A percentile compares a stretch with the other conserved stretches of the same genome.
Conservation (phyloP, 2,329 filamentous ascomycete genomes). For the Pseudogymnoascus sp. region DNA sequence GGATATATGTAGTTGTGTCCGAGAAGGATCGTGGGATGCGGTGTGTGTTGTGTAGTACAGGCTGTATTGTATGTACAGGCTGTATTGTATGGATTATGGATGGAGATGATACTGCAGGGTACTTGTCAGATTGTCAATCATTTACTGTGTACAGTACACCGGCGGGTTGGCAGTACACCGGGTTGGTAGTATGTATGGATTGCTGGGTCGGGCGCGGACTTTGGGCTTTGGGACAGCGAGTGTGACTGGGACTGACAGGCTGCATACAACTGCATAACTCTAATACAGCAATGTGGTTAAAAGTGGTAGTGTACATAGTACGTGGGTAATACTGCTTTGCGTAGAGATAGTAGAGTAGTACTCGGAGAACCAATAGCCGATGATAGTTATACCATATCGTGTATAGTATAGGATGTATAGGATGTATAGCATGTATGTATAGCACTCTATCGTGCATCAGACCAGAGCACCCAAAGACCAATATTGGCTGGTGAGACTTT, state of each 20-base stretch:
- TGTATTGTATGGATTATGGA: too few relatives aligned
- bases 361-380: not conserved
- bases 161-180: too few relatives aligned
- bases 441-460: not conserved
- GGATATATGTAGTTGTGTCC: not conserved
- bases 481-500: not conserved
- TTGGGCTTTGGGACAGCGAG: not conserved
- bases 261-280: not conserved
- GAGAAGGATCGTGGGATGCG: not conserved
- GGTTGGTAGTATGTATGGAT: not conserved
- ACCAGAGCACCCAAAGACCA: too few relatives aligned
- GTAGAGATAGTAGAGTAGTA: not conserved
- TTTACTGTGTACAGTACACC: not conserved
- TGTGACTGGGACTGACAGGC: not conserved
- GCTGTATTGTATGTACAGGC: too few relatives aligned
- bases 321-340: not conserved
- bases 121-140: not conserved
- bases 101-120: not conserved
- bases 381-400: too few relatives aligned
- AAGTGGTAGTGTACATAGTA: not conserved
- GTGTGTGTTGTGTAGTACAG: not conserved
- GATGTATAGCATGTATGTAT: not conserved
- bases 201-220: not conserved
- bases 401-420: not conserved
- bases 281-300: not conserved